Evolutionary conservation across 345 rosid species (phyloP).

Genomic region (Nasturtium officinale): DNA sequence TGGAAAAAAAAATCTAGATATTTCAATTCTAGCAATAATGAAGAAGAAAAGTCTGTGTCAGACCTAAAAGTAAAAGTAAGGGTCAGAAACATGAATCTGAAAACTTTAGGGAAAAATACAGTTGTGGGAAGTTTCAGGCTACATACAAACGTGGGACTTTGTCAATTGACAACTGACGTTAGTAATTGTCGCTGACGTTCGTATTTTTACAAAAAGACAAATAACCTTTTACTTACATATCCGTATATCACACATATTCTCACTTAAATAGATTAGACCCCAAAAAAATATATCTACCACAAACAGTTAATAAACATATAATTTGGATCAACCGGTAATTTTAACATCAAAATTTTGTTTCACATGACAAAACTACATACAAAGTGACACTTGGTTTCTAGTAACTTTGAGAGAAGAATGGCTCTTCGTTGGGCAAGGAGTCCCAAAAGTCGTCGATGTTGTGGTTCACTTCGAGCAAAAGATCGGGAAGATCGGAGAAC

Average conservation of each 20-base stretch:
- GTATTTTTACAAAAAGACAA: slow-evolving; percentile 8
- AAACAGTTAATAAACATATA: slow-evolving; percentile 8
- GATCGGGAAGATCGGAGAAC: slow-evolving; percentile 73
- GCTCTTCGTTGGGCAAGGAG: slow-evolving; percentile 37
- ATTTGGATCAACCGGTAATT: slow-evolving; percentile 23
- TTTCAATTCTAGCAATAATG: neutral
- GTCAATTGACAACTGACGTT: slow-evolving; percentile 32
- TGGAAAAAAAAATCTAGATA: neutral
- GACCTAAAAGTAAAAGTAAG: slow-evolving; percentile 24
- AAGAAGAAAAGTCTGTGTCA: slow-evolving; percentile 9
- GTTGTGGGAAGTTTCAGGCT: slow-evolving; percentile 21
- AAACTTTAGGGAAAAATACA: slow-evolving; percentile 20
- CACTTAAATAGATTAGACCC: neutral
- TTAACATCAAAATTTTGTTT: slow-evolving; percentile 17
- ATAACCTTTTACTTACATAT: slow-evolving; percentile 13
- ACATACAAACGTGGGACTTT: slow-evolving; percentile 32
- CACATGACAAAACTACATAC: slow-evolving; percentile 16
- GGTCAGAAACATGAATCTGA: slow-evolving; percentile 34
- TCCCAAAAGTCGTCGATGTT: slow-evolving; percentile 52
- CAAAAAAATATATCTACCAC: too few species aligned
- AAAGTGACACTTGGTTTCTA: slow-evolving; percentile 32
- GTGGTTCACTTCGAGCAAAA: slow-evolving; percentile 46
- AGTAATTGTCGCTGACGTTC: slow-evolving; percentile 36
- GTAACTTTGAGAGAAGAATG: slow-evolving; percentile 36
- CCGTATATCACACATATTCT: slow-evolving; percentile 19